Conservation (phyloP, 106 monocot species). For the Vanilla planifolia region DNA sequence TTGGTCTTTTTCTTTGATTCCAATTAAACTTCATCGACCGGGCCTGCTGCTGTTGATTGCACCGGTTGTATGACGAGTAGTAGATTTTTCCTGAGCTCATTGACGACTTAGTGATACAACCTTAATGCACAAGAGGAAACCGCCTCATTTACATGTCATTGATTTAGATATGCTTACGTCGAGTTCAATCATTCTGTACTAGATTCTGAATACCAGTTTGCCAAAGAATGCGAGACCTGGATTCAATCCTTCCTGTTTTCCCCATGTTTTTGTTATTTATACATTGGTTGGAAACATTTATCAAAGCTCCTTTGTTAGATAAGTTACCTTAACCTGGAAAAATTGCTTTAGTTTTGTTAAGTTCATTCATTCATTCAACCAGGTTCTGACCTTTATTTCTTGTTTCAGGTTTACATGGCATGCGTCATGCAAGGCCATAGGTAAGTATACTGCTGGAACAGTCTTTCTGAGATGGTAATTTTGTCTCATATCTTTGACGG, state of each 20-base stretch:
- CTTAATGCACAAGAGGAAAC: too few species aligned
- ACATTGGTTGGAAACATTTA: background rate
- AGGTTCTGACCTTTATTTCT: background rate
- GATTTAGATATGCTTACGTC: too few species aligned
- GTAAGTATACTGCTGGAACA: slow-evolving; percentile 15
- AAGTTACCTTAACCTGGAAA: background rate
- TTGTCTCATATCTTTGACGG: too few species aligned
- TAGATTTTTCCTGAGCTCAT: too few species aligned
- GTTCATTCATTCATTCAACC: background rate
- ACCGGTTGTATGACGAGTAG: too few species aligned
- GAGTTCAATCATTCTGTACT: background rate
- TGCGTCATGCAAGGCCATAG: slow-evolving; percentile 72
- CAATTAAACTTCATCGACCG: too few species aligned
- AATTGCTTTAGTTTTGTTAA: background rate
- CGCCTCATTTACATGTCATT: too few species aligned
- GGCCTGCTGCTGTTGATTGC: too few species aligned
- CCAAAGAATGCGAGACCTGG: background rate
- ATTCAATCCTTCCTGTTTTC: background rate
- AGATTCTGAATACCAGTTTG: background rate
- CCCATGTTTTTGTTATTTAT: slow-evolving; percentile 1
- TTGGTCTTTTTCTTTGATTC: too few species aligned
- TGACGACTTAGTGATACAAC: too few species aligned
- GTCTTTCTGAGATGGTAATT: too few species aligned
- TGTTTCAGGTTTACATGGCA: slow-evolving; percentile 69
- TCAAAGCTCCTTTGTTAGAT: background rate